Percentiles rank a stretch among this genome's conserved stretches.
Evolutionary conservation across 2,329 filamentous ascomycete genomes (phyloP).

Genomic region (Penicillium palitans): DNA sequence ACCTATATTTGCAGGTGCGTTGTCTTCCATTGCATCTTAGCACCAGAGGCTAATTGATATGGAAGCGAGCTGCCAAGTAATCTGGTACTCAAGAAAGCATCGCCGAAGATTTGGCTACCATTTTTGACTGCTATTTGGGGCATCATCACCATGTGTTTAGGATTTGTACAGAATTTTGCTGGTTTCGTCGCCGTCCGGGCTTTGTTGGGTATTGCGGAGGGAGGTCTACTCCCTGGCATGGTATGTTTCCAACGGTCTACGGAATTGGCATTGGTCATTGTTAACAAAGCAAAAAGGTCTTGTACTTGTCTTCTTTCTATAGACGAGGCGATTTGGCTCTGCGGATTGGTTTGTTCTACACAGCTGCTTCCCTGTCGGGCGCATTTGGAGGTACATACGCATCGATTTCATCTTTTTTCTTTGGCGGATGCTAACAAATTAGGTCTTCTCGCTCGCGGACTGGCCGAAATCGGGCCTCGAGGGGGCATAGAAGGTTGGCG

Average conservation of each 20-base stretch:
- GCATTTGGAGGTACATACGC: constrained; percentile 58
- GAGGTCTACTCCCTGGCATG: constrained; percentile 66
- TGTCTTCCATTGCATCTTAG: neutral
- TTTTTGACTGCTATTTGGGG: constrained; percentile 60
- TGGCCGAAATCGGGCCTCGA: constrained; percentile 59
- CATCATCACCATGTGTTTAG: constrained; percentile 51
- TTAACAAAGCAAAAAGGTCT: constrained; percentile 43
- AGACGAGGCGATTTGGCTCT: constrained; percentile 60
- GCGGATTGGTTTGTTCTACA: constrained; percentile 68
- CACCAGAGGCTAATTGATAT: neutral
- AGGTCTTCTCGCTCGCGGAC: constrained; percentile 60
- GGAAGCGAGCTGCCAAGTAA: constrained; percentile 66
- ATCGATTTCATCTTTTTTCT: neutral
- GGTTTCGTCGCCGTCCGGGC: constrained; percentile 64
- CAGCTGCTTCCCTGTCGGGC: constrained; percentile 64
- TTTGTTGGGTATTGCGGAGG: constrained; percentile 63
- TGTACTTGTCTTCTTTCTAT: constrained; percentile 66
- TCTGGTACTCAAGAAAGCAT: constrained; percentile 61
- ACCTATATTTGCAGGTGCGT: constrained; percentile 57
- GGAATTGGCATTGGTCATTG: neutral
- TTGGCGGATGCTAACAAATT: constrained; percentile 3
- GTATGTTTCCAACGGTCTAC: constrained; percentile 36
- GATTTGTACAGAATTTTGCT: constrained; percentile 43
- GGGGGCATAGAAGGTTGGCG: constrained; percentile 60
- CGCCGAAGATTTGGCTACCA: constrained; percentile 62